Base-by-base conservation (phyloP, 176 grass and related monocot genomes). In the bread wheat (Triticum aestivum) region DNA sequence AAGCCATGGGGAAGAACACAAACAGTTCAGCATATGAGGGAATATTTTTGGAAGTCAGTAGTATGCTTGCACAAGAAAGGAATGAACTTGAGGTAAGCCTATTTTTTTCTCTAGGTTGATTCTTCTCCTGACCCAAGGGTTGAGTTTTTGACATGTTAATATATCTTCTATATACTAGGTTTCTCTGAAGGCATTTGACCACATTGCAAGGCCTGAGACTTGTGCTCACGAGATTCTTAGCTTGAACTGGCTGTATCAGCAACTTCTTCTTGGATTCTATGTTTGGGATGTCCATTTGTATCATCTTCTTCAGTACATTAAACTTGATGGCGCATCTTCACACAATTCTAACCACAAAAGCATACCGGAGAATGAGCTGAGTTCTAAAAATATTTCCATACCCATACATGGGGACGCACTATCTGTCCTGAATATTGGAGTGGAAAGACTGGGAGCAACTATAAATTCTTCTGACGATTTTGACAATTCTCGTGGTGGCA, bases 231-330 rank as follows among this genome's bases (percentile, higher is more conserved):
- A 89, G 83, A 77, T 94, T 82, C 84, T 94, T 86, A 79, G 77
- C 82, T 81, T 96, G 82, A 94, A 96, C 83, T 98, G 91, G 96
- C 64, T 94, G 39, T 86, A 98, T 79, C 91, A 98, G 77, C 89
- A 90, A 79, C 89, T 98, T 78, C 83, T 94, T 92, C 86, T 98
- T 66, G 84, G 84, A 45, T 64, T 93, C 38, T 91, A 96, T 84
- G 77, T 96, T 90, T 98, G 96, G 96, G 93, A 98, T 82, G 29
- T 65, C 29, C 96, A 92, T 15, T 87, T 98, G 85, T 51, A 86
- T 80, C 87, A 92, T 82, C 83, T 98, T 89, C 52, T 92, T 79
- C 75, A 79, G 54, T 91, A 79, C 69, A 70, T 73, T 85, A 80
- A 87, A 75, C 18, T 76, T 68, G 87, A 51, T 74, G 33, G 45